Conservation (phyloP, 495 filamentous ascomycete genomes). For the Podospora didyma region DNA sequence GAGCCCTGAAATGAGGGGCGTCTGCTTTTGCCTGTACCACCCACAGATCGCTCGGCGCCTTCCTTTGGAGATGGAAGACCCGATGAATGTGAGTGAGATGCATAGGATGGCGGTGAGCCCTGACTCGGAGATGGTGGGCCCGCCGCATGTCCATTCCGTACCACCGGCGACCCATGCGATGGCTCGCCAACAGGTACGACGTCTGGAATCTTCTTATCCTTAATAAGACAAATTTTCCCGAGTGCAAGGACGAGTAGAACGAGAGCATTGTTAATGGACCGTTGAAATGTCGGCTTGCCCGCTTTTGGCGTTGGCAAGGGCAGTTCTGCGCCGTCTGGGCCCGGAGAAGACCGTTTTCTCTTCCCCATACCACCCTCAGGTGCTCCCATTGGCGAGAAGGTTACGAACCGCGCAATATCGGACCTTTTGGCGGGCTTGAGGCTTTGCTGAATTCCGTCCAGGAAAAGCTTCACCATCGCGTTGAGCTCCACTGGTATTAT, state of each 20-base stretch:
- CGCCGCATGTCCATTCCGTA: slow-evolving; percentile 44
- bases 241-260: slow-evolving; percentile 80
- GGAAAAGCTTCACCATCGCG: slow-evolving; percentile 46
- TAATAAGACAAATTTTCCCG: slow-evolving; percentile 74
- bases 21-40: slow-evolving; percentile 25
- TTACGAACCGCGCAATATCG: slow-evolving; percentile 27
- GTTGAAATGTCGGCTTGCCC: slow-evolving; percentile 42
- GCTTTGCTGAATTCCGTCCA: slow-evolving; percentile 36
- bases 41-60: slow-evolving; percentile 31
- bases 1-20: slow-evolving; percentile 40
- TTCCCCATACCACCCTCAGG: slow-evolving; percentile 45
- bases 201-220: slow-evolving; percentile 55
- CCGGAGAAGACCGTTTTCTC: slow-evolving; percentile 53
- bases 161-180: slow-evolving; percentile 38
- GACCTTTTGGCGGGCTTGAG: slow-evolving; percentile 16
- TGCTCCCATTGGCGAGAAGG: slow-evolving; percentile 8
- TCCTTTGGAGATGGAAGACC: slow-evolving; percentile 47
- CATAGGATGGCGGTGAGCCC: slow-evolving; percentile 42
- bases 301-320: slow-evolving; percentile 33
- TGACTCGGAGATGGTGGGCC: slow-evolving; percentile 40
- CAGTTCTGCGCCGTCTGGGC: slow-evolving; percentile 27
- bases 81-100: slow-evolving; percentile 34
- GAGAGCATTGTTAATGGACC: slow-evolving; percentile 68
- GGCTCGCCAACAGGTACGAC: slow-evolving; percentile 46
- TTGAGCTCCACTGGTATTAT: slow-evolving; percentile 51